phyloP scores from a whole-genome alignment of 139 green algal species.

The Chlamydomonas sp. region DNA sequence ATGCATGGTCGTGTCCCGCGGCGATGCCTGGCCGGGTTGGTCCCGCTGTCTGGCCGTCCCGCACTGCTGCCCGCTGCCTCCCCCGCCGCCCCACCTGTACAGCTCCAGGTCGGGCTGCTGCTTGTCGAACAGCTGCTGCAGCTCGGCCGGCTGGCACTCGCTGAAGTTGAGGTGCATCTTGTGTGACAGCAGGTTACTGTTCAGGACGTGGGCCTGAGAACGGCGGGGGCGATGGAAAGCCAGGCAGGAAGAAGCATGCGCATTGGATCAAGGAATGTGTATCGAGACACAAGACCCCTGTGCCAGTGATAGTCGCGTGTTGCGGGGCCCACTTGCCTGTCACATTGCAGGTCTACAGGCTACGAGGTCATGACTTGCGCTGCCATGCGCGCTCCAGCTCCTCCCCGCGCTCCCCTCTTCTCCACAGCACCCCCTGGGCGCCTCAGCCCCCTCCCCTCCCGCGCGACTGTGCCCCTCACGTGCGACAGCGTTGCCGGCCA shows the following conservation, averaged over 20 bases:
- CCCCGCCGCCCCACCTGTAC: neutral
- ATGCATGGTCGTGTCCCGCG: neutral
- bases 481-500: neutral
- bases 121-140: neutral
- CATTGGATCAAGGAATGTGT: neutral
- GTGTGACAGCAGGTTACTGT: neutral
- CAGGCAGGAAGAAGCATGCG: neutral
- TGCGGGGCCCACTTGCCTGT: neutral
- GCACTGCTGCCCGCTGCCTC: neutral
- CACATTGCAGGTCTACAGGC: neutral
- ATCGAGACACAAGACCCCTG: neutral
- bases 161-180: neutral
- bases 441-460: neutral
- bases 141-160: neutral
- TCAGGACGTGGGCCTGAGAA: conserved; percentile 5
- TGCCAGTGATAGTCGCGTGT: neutral
- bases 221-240: no score
- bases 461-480: neutral
- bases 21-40: neutral
- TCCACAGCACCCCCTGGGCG: neutral
- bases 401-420: neutral
- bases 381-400: no score
- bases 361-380: neutral
- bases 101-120: conserved; percentile 5
- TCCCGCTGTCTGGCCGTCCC: neutral